Evolutionary conservation across 805 yeast species (phyloP), one percentile per base, ranked within the genome.

Genomic region (Wickerhamomyces canadensis): DNA sequence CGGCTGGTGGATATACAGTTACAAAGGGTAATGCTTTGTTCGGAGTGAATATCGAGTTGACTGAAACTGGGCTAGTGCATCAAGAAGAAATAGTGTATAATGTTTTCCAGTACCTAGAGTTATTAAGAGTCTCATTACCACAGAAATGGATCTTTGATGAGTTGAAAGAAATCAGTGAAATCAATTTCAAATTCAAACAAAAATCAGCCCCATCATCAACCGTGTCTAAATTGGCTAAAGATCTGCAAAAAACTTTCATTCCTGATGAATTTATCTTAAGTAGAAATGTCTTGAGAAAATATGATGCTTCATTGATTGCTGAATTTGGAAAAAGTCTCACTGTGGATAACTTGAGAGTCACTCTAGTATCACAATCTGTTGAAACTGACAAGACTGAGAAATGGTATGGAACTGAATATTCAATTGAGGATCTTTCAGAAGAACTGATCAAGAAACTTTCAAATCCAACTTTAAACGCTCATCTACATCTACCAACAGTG

Each of bases 381-480:
- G 69, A 68, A 6, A 70, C 78, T 4, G 71, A 71, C 37, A 45
- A 61, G 13, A 66, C 54, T 16, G 98, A 91, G 57, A 69, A 76
- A 52, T 91, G 96, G 96, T 91, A 93, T 55, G 96, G 95, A 4
- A 87, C 97, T 0, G 83, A 84, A 48, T 85, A 87, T 55, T 61
- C 72, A 3, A 57, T 71, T 30, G 66, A 61, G 10, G 62, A 65
- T 13, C 51, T 85, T 17, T 64, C 76, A 3, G 31, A 44, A 0
- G 62, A 61, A 1, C 56, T 80, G 4, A 13, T 65, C 6, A 34
- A 54, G 9, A 51, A 46, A 27, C 53, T 78, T 33, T 43, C 55
- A 31, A 44, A 44, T 39, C 57, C 61, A 37, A 53, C 56, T 31
- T 37, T 42, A 36, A 55, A 57, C 44, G 35, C 60, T 1, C 56